These are phyloP conservation scores for Fusarium torulosum DNA, from an alignment of 2,329 filamentous ascomycete genomes.

Conservation along the genomic window DNA sequence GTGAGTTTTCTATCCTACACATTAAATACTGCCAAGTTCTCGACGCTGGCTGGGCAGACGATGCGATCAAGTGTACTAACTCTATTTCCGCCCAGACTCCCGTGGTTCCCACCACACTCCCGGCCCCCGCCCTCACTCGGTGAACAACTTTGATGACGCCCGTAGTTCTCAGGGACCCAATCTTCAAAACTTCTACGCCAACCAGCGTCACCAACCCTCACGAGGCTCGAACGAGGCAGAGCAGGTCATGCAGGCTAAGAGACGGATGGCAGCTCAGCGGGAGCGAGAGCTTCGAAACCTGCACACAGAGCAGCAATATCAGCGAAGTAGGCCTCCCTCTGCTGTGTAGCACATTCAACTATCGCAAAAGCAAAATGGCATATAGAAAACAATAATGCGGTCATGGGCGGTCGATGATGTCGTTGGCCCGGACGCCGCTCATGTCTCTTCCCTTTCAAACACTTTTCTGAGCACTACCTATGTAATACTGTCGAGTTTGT, in stretches of 20 bases:
- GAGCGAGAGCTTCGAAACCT: slow-evolving; percentile 99
- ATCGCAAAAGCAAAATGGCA: slow-evolving; percentile 52
- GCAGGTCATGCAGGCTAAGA: slow-evolving; percentile 99
- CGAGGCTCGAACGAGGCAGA: slow-evolving; percentile 90
- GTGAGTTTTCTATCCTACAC: slow-evolving; percentile 73
- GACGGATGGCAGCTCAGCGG: slow-evolving; percentile 98
- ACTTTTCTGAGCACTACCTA: slow-evolving; percentile 41
- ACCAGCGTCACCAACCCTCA: slow-evolving; percentile 90
- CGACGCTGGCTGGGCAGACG: slow-evolving; percentile 36
- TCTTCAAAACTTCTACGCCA: slow-evolving; percentile 93
- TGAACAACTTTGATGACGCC: slow-evolving; percentile 84
- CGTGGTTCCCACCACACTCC: slow-evolving; percentile 74
- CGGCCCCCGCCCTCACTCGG: slow-evolving; percentile 81
- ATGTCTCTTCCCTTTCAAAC: slow-evolving; percentile 44
- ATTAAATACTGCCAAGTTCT: slow-evolving; percentile 27
- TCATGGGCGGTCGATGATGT: slow-evolving; percentile 45
- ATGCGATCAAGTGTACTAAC: slow-evolving; percentile 42
- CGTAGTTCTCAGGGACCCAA: slow-evolving; percentile 78
- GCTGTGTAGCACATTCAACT: slow-evolving; percentile 72
- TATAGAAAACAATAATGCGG: slow-evolving; percentile 55
- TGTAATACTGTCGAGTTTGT: slow-evolving; percentile 49
- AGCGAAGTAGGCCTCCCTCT: slow-evolving; percentile 94
- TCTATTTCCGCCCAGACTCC: slow-evolving; percentile 67
- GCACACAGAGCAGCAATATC: slow-evolving; percentile 99
- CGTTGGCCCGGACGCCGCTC: slow-evolving; percentile 41